Conservation (phyloP, 345 rosid species). For the Eucalyptus viminalis region DNA sequence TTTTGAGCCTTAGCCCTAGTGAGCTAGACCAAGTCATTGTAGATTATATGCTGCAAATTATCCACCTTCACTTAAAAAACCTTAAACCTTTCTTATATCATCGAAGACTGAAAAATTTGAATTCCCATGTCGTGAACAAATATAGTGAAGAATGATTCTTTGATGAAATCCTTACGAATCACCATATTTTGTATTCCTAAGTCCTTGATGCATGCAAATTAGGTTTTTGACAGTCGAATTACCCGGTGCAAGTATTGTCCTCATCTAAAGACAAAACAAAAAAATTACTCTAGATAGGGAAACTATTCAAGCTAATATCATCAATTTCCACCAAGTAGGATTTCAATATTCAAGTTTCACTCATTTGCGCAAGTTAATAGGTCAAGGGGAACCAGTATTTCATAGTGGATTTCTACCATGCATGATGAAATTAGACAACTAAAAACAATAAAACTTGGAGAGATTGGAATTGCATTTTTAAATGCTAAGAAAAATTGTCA, state of each 20-base stretch:
- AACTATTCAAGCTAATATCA: neutral
- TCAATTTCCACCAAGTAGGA: neutral
- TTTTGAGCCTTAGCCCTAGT: neutral
- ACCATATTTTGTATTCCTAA: neutral
- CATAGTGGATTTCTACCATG: neutral
- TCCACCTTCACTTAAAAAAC: neutral
- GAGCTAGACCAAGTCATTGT: neutral
- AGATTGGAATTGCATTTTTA: neutral
- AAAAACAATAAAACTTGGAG: neutral
- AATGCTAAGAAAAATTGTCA: neutral
- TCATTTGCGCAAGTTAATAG: neutral
- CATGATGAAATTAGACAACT: neutral
- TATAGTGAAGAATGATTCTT: neutral
- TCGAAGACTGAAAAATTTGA: neutral
- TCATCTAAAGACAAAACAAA: neutral
- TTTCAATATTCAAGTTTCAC: neutral
- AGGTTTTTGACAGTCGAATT: neutral
- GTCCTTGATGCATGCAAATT: neutral
- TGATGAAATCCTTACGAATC: neutral
- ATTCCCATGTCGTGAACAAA: neutral
- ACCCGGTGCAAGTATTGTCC: accelerated
- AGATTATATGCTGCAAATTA: neutral
- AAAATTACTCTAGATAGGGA: neutral
- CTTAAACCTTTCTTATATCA: neutral
- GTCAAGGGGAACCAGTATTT: neutral